Percentiles rank a stretch among this genome's conserved stretches.
Conservation (phyloP, 208 protist species). For the Leishmania braziliensis region DNA sequence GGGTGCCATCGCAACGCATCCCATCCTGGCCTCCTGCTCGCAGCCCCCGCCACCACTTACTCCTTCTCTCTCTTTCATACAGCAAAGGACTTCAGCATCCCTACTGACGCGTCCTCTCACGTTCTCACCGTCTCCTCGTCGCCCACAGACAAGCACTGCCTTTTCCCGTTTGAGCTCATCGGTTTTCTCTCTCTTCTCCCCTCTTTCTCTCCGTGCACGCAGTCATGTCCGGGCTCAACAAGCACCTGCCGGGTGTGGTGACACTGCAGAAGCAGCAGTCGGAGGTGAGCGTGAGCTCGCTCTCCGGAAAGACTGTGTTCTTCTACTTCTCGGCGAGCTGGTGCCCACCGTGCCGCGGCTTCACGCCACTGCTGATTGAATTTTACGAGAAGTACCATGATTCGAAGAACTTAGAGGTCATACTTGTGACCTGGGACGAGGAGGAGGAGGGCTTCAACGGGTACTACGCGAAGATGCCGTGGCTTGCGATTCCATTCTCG, state of each 20-base stretch:
- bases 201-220: not conserved
- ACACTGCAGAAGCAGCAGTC: slow-evolving; percentile 14
- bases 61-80: not conserved
- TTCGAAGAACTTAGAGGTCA: slow-evolving; percentile 87
- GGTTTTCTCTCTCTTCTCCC: not conserved
- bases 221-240: slow-evolving; percentile 17
- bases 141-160: not conserved
- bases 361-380: slow-evolving; percentile 85
- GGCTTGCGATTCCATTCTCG: slow-evolving; percentile 69
- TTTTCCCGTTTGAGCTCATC: not conserved
- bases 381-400: slow-evolving; percentile 78
- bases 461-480: slow-evolving; percentile 88
- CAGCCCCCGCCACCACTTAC: not conserved
- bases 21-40: not conserved
- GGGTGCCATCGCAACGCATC: not conserved
- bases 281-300: slow-evolving; percentile 16
- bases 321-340: slow-evolving; percentile 94
- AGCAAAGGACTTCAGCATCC: not conserved
- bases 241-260: slow-evolving; percentile 8
- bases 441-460: slow-evolving; percentile 63
- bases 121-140: not conserved
- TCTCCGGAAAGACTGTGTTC: slow-evolving; percentile 67
- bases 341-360: slow-evolving; percentile 93
- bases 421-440: slow-evolving; percentile 82
- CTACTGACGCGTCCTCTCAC: not conserved